Conservation (phyloP, 176 grass and related monocot genomes). For the Aegilops longissima region DNA sequence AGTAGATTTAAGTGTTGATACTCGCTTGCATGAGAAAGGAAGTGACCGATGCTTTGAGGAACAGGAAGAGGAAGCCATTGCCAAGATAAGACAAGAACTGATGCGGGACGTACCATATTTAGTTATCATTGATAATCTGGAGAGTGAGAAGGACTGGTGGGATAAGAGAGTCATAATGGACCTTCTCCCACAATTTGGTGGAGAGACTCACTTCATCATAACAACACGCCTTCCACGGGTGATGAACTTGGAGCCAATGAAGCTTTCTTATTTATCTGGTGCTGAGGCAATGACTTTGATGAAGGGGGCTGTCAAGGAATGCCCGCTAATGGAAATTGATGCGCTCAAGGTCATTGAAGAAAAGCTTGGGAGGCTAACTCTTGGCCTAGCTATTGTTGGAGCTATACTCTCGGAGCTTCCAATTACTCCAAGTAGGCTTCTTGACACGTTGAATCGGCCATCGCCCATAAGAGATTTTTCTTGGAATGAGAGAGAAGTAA, state of each 20-base stretch:
- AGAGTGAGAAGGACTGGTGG: slow-evolving; percentile 99
- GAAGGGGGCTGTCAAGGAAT: slow-evolving; percentile 83
- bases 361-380: slow-evolving; percentile 83
- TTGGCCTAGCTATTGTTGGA: slow-evolving; percentile 78
- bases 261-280: slow-evolving; percentile 91
- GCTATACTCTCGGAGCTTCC: slow-evolving; percentile 93
- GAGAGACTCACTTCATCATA: slow-evolving; percentile 93
- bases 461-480: slow-evolving; percentile 60
- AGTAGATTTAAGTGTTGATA: slow-evolving; percentile 63
- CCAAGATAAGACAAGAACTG: slow-evolving; percentile 79
- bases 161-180: slow-evolving; percentile 73
- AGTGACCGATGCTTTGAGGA: slow-evolving; percentile 88
- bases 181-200: slow-evolving; percentile 79
- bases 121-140: slow-evolving; percentile 95
- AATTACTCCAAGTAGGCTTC: slow-evolving; percentile 82
- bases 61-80: slow-evolving; percentile 91
- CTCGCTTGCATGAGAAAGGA: slow-evolving; percentile 70
- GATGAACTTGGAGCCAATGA: slow-evolving; percentile 93
- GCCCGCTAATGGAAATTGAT: slow-evolving; percentile 75
- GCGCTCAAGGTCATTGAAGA: slow-evolving; percentile 87
- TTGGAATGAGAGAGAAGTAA: slow-evolving; percentile 64
- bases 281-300: slow-evolving; percentile 88
- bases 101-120: slow-evolving; percentile 81
- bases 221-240: slow-evolving; percentile 72
- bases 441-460: slow-evolving; percentile 93